Conservation (phyloP, 129 eudicot species). For the Escallonia rubra region DNA sequence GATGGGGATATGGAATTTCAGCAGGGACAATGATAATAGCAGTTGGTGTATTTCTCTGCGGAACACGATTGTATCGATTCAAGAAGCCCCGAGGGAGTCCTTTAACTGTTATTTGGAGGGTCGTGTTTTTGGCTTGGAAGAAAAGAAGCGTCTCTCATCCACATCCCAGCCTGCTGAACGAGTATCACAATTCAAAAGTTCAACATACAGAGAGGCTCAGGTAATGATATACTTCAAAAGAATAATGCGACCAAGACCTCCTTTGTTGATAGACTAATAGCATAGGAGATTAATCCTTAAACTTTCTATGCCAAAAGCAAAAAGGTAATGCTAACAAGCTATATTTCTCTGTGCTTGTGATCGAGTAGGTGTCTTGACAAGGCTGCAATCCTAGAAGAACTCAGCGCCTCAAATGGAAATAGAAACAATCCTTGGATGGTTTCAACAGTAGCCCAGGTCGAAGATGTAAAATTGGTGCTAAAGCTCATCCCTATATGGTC, state of each 20-base stretch:
- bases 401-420: constrained; percentile 29
- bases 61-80: constrained; percentile 62
- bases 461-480: constrained; percentile 89
- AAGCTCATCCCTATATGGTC: constrained; percentile 91
- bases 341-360: background rate
- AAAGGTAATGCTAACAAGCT: background rate
- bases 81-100: constrained; percentile 91
- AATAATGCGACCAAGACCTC: background rate
- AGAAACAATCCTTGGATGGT: constrained; percentile 48
- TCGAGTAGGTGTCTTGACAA: constrained; percentile 65
- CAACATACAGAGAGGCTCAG: constrained; percentile 54
- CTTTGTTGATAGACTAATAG: too few species aligned
- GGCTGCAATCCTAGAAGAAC: constrained; percentile 74
- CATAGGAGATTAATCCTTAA: background rate
- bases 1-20: constrained; percentile 88
- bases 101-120: constrained; percentile 81
- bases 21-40: constrained; percentile 84
- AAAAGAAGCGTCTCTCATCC: constrained; percentile 60
- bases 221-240: constrained; percentile 23
- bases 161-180: constrained; percentile 49
- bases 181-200: constrained; percentile 44
- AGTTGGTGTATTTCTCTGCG: constrained; percentile 56
- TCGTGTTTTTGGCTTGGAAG: constrained; percentile 62
- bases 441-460: constrained; percentile 82
- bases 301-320: too few species aligned